phyloP scores from a whole-genome alignment of 331 rosid genomes.

The Telfairia occidentalis region DNA sequence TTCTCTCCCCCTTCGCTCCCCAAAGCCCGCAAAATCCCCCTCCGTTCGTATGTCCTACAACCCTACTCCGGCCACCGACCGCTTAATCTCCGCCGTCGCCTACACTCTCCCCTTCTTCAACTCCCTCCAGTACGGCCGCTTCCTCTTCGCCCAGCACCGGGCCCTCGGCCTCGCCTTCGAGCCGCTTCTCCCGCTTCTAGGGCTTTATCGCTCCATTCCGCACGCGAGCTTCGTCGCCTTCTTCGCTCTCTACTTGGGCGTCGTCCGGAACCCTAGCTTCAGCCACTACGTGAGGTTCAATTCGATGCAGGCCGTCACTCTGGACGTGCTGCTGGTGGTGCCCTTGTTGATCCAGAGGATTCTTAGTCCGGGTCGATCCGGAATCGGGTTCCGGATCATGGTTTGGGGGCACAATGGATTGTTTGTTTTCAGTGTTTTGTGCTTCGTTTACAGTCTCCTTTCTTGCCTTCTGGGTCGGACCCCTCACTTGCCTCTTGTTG shows the following conservation, averaged over 20 bases:
- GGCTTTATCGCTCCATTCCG: constrained; percentile 66
- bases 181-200: constrained; percentile 47
- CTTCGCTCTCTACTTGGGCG: constrained; percentile 76
- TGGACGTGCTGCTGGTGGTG: constrained; percentile 67
- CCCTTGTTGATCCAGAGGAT: constrained; percentile 43
- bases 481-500: constrained; percentile 70
- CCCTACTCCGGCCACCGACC: constrained; percentile 52
- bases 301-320: constrained; percentile 76
- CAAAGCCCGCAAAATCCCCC: not conserved
- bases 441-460: constrained; percentile 44
- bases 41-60: constrained; percentile 33
- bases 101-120: constrained; percentile 88
- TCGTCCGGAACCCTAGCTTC: constrained; percentile 62
- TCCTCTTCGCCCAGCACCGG: constrained; percentile 47
- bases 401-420: constrained; percentile 43
- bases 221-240: constrained; percentile 82
- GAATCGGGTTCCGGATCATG: constrained; percentile 43
- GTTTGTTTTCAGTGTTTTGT: constrained; percentile 41
- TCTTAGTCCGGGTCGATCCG: constrained; percentile 38
- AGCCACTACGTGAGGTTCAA: constrained; percentile 60
- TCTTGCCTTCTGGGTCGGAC: constrained; percentile 58
- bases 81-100: constrained; percentile 60
- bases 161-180: constrained; percentile 43
- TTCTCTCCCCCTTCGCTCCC: not conserved
- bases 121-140: constrained; percentile 72